Evolutionary conservation across 192 early-diverging fungal genomes (phyloP).

Genomic region (Podila epigama): DNA sequence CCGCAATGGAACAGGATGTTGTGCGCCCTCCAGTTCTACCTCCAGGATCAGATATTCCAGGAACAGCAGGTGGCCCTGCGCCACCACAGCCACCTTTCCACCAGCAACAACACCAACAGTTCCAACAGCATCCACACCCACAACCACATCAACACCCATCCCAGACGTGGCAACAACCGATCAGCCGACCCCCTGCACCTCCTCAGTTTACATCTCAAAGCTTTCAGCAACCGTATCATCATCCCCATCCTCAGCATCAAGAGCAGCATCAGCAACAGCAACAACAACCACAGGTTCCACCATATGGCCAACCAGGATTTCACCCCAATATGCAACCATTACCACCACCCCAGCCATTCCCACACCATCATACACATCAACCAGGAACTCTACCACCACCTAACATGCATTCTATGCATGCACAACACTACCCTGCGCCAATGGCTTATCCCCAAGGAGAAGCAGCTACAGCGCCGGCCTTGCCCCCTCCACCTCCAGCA

Average conservation of each 20-base stretch:
- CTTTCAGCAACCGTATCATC: no score
- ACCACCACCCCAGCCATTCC: background rate
- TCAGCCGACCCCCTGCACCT: background rate
- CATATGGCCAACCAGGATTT: background rate
- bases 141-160: background rate
- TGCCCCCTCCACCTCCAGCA: constrained; percentile 4
- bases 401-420: no score
- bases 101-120: background rate
- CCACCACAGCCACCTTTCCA: constrained; percentile 8
- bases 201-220: no score
- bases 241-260: no score
- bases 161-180: background rate
- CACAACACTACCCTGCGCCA: background rate
- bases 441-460: background rate
- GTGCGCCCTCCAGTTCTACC: constrained; percentile 23
- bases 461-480: background rate
- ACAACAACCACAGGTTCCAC: background rate
- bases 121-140: constrained; percentile 4
- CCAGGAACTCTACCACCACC: background rate
- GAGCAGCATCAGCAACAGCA: background rate
- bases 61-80: background rate
- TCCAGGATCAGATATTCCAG: background rate
- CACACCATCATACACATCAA: background rate
- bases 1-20: constrained; percentile 42
- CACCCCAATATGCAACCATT: background rate